Percentiles rank a stretch among this genome's conserved stretches.
These are phyloP conservation scores for Herpetomonas tarakana DNA, from an alignment of 208 protist genomes.

Conservation along the genomic window DNA sequence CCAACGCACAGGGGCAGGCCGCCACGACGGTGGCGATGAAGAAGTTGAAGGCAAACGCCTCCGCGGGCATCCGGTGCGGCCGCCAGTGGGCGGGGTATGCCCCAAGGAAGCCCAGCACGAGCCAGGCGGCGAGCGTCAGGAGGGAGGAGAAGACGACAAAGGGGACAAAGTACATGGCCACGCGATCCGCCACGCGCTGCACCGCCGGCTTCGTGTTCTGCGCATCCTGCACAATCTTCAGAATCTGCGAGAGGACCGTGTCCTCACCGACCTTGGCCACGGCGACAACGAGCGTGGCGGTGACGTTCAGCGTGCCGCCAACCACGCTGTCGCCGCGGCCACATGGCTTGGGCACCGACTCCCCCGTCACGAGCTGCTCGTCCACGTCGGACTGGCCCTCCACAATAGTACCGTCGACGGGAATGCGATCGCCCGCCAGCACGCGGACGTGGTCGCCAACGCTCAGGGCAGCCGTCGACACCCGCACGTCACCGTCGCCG, in stretches of 20 bases:
- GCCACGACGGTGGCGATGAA: constrained; percentile 94
- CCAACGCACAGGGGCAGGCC: constrained; percentile 97
- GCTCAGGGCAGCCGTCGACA: constrained; percentile 31
- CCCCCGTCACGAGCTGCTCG: constrained; percentile 95
- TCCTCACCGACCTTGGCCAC: constrained; percentile 79
- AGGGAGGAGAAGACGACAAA: constrained; percentile 86
- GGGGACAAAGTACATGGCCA: constrained; percentile 95
- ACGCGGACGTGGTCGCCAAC: constrained; percentile 81
- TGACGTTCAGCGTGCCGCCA: constrained; percentile 80
- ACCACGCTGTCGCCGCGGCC: constrained; percentile 49
- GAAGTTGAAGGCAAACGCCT: constrained; percentile 92
- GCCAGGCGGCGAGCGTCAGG: constrained; percentile 90
- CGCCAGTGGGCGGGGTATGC: constrained; percentile 71
- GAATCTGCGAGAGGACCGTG: constrained; percentile 93
- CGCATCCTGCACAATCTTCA: constrained; percentile 95
- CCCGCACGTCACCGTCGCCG: constrained; percentile 13
- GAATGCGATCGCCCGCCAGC: constrained; percentile 84
- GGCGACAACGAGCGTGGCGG: constrained; percentile 49
- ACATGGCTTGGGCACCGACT: constrained; percentile 79
- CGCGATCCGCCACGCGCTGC: constrained; percentile 88
- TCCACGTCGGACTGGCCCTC: constrained; percentile 86
- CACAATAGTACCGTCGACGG: constrained; percentile 90
- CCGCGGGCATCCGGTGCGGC: constrained; percentile 19
- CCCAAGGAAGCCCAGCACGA: constrained; percentile 53
- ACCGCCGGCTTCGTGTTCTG: constrained; percentile 95